A percentile compares a stretch with the other conserved stretches of the same genome.
phyloP scores from a whole-genome alignment of 1,284 basidiomycete species.

The Golubevia sp. region DNA sequence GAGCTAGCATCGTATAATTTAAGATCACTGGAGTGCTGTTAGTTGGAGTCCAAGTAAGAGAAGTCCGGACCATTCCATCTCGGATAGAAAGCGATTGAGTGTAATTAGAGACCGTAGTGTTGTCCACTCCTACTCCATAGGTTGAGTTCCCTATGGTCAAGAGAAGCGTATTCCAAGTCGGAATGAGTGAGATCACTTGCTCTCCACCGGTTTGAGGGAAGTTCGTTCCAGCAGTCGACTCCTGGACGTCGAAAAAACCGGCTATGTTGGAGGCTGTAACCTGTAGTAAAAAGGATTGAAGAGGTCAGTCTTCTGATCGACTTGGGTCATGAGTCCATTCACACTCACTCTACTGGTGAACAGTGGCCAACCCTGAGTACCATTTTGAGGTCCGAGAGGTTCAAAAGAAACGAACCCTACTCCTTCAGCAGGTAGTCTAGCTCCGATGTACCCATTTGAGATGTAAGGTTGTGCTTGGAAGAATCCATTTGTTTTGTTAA shows the following conservation, averaged over 20 bases:
- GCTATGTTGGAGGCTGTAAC: slow-evolving; percentile 28
- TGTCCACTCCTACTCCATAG: slow-evolving; percentile 17
- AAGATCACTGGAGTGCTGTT: slow-evolving; percentile 12
- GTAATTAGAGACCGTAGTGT: slow-evolving; percentile 27
- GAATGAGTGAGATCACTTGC: slow-evolving; percentile 39
- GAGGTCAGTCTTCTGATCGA: slow-evolving; percentile 4
- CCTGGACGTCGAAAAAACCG: slow-evolving; percentile 39
- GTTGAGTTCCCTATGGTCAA: slow-evolving; percentile 29
- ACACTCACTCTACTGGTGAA: slow-evolving; percentile 14
- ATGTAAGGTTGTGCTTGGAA: slow-evolving; percentile 32
- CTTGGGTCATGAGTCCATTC: slow-evolving; percentile 1
- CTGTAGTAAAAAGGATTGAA: neutral
- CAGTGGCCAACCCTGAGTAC: slow-evolving; percentile 23
- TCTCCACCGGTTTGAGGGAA: slow-evolving; percentile 34
- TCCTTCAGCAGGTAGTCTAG: slow-evolving; percentile 37
- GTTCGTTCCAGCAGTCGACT: slow-evolving; percentile 37
- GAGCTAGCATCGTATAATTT: slow-evolving; percentile 34
- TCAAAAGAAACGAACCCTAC: slow-evolving; percentile 9
- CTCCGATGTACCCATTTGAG: slow-evolving; percentile 42
- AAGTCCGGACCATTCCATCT: slow-evolving; percentile 35
- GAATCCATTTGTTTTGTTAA: too few species aligned
- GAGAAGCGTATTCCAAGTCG: slow-evolving; percentile 37
- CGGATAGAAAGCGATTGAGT: slow-evolving; percentile 30
- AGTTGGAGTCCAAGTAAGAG: slow-evolving; percentile 22
- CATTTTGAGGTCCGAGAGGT: slow-evolving; percentile 1